A percentile compares a stretch with the other conserved stretches of the same genome.
Conservation (phyloP, 345 rosid genomes). For the Ceriops decandra region DNA sequence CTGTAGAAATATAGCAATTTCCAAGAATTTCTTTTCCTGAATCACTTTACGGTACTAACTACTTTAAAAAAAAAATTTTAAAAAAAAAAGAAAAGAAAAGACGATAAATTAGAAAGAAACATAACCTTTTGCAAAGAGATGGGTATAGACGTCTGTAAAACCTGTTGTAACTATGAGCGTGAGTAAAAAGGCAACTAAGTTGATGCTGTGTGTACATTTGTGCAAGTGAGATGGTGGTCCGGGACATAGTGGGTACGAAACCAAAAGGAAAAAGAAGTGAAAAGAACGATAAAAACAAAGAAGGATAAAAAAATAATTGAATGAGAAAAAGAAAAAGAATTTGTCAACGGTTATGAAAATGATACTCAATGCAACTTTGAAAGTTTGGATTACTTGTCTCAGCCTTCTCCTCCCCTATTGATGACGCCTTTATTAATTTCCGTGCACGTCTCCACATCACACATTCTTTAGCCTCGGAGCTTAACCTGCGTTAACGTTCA, state of each 20-base stretch:
- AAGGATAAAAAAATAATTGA: not conserved
- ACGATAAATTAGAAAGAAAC: conserved; percentile 8
- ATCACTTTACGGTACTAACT: conserved; percentile 21
- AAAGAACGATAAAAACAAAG: not conserved
- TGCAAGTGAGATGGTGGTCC: conserved; percentile 66
- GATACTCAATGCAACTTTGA: conserved; percentile 28
- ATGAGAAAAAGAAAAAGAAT: conserved; percentile 6
- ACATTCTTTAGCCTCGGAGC: conserved; percentile 14
- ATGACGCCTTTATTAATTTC: conserved; percentile 43
- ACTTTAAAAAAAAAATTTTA: not conserved
- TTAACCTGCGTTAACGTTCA: conserved; percentile 9
- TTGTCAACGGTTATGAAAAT: conserved; percentile 54
- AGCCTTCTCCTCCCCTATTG: conserved; percentile 17
- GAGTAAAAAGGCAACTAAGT: conserved; percentile 38
- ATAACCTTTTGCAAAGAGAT: conserved; percentile 42
- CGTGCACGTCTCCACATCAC: conserved; percentile 34
- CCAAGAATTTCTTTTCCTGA: conserved; percentile 42
- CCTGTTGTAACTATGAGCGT: conserved; percentile 28
- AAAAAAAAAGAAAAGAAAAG: conserved; percentile 3
- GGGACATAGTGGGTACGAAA: conserved; percentile 29
- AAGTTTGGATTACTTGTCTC: conserved; percentile 27
- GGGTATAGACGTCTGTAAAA: conserved; percentile 17
- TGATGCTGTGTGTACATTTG: conserved; percentile 41
- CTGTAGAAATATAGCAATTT: conserved; percentile 22
- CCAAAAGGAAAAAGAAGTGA: conserved; percentile 15